Evolutionary conservation across 2,329 filamentous ascomycete genomes (phyloP), one percentile per base, ranked within the genome.

Genomic region (Xylariales sp.): DNA sequence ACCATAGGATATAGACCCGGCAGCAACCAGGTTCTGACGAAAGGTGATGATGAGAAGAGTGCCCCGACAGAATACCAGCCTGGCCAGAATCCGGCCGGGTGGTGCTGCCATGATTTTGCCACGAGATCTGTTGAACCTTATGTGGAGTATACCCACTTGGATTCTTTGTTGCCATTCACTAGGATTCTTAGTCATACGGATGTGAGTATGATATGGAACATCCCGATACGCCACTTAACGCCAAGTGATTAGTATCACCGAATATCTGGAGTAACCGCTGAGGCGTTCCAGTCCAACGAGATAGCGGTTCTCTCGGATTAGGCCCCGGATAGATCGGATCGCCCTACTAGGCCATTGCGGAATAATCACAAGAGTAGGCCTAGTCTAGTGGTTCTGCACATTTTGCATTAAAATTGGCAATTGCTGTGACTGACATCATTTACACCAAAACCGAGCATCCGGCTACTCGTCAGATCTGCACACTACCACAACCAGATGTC

Each of bases 401-500:
- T 39, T 39, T 7, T 39, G 8, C 9, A 10, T 10, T 39, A 8
- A 8, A 34, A 34, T 34, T 34, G 32, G 8, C 8, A 7, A 41
- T 14, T 14, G 39, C 12, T 12, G 39, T 1, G 9, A 41, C 14
- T 41, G 39, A 41, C 39, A 41, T 14, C 39, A 41, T 41, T 41
- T 14, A 41, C 39, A 12, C 39, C 12, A 41, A 28, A 49, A 10
- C 49, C n/a, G 30, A 16, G 49, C 3, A 49, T 56, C 34, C 4
- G 32, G 32, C 10, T 49, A 30, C 32, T 32, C n/a, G 16, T 45
- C 12, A 34, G 14, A 48, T 57, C 45, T 16, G n/a, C n/a, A 34
- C 39, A 28, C 28, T 71, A 68, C 69, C 69, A 71, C 45, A 71
- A 54, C 69, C 68, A 71, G 46, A 71, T 63, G n/a, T 59, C 67